Conservation (phyloP, 176 grass and related monocot species). For the Carex myosuroides region DNA sequence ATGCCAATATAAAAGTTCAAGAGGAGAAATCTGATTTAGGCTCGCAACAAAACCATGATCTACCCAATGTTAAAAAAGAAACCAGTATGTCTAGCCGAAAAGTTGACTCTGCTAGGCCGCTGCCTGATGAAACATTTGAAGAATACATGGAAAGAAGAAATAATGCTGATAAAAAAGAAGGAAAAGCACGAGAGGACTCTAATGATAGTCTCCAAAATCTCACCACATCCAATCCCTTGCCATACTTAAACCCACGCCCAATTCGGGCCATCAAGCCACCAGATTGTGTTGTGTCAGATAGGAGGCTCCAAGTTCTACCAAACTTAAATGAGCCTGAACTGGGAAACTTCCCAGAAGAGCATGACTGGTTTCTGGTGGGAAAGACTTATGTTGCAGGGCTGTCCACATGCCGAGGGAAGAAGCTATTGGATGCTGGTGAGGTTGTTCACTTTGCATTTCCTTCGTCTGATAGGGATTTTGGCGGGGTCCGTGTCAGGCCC, state of each 20-base stretch:
- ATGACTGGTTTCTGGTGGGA: constrained; percentile 64
- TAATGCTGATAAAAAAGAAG: background rate
- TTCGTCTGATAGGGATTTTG: constrained; percentile 19
- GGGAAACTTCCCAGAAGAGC: constrained; percentile 57
- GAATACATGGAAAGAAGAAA: background rate
- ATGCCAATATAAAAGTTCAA: background rate
- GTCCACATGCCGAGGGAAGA: constrained; percentile 66
- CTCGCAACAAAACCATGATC: background rate
- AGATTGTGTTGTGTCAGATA: constrained; percentile 12
- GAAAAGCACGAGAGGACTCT: background rate
- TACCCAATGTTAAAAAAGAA: background rate
- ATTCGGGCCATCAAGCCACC: constrained; percentile 42
- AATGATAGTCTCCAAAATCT: constrained; percentile 11
- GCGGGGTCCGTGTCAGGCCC: constrained; percentile 25
- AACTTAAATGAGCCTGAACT: constrained; percentile 49
- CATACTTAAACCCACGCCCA: constrained; percentile 66
- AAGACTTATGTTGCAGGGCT: constrained; percentile 57
- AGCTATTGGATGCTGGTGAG: constrained; percentile 47
- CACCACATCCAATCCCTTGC: constrained; percentile 35
- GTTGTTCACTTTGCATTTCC: constrained; percentile 81
- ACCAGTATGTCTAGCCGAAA: background rate
- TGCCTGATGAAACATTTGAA: background rate
- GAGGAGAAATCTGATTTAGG: constrained; percentile 14
- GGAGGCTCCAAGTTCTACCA: constrained; percentile 34
- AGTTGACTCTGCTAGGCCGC: background rate